Conservation (phyloP, 345 rosid species). For the Eucalyptus fibrosa region DNA sequence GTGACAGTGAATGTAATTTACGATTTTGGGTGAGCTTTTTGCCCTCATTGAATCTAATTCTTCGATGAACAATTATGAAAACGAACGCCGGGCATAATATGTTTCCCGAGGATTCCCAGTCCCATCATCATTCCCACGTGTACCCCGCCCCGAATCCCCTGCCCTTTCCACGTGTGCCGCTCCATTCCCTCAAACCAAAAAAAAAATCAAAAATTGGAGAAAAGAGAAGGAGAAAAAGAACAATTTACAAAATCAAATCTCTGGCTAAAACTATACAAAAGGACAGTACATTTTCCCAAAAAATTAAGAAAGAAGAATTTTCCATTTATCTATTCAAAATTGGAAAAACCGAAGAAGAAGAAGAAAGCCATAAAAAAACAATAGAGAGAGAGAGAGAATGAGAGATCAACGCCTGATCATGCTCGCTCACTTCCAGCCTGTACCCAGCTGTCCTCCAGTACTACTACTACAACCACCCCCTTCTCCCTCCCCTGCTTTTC, state of each 20-base stretch:
- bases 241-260: neutral
- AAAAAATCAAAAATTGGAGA: neutral
- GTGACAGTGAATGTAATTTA: accelerated
- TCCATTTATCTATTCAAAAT: neutral
- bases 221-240: neutral
- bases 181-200: neutral
- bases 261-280: neutral
- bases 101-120: neutral
- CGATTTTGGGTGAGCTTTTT: neutral
- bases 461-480: neutral
- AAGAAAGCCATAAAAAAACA: neutral
- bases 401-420: neutral
- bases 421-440: neutral
- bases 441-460: neutral
- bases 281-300: neutral
- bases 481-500: neutral
- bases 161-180: neutral
- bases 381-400: no score
- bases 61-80: neutral
- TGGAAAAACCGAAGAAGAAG: neutral
- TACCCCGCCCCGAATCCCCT: neutral
- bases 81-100: neutral
- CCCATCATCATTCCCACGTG: neutral
- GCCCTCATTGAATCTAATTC: neutral
- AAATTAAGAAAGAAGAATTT: neutral